A percentile compares a stretch with the other conserved stretches of the same genome.
These are phyloP conservation scores for Nicotiana obtusifolia DNA, from an alignment of 257 asterid genomes.

Conservation along the genomic window DNA sequence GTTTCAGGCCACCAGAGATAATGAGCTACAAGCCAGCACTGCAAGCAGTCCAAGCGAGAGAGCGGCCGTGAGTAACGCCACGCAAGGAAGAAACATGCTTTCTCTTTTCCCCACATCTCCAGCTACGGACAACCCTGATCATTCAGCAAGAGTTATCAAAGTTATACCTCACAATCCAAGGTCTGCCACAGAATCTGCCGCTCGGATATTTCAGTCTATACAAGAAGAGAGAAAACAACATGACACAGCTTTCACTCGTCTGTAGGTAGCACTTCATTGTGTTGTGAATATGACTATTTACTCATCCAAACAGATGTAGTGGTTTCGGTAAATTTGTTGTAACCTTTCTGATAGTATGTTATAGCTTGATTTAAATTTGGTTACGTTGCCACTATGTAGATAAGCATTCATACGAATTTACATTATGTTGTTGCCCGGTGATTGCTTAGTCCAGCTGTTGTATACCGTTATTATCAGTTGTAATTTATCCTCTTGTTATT, in stretches of 20 bases:
- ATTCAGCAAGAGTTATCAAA: conserved; percentile 45
- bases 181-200: conserved; percentile 77
- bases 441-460: not conserved
- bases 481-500: not conserved
- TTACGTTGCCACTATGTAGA: not conserved
- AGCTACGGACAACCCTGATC: conserved; percentile 14
- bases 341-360: not conserved
- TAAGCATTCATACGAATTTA: not conserved
- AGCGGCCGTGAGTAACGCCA: not conserved
- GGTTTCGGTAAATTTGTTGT: conserved; percentile 5
- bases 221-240: conserved; percentile 73
- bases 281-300: conserved; percentile 1
- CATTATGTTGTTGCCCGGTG: not conserved
- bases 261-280: not conserved
- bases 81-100: conserved; percentile 37
- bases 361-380: not conserved
- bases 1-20: conserved; percentile 23
- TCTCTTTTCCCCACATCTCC: conserved; percentile 52
- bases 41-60: conserved; percentile 51
- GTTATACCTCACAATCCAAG: conserved; percentile 70
- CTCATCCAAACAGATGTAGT: not conserved
- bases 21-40: conserved; percentile 57
- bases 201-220: conserved; percentile 72
- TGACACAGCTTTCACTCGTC: conserved; percentile 26
- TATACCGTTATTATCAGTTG: not conserved